phyloP scores from a whole-genome alignment of 2,329 filamentous ascomycete species.

The Claviceps maximensis region DNA sequence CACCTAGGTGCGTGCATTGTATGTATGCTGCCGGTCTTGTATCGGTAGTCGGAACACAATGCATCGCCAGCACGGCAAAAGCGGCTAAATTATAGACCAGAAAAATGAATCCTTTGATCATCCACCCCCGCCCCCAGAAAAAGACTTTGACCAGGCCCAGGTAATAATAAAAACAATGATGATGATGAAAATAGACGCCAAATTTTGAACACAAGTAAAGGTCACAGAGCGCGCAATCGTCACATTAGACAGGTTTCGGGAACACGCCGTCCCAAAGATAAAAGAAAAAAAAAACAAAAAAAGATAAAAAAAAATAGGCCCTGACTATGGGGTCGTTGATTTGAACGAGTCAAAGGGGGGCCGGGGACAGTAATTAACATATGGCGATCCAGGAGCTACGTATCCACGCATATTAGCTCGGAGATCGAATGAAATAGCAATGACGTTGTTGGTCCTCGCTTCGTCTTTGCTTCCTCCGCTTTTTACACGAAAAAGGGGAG shows the following conservation, averaged over 20 bases:
- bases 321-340: not conserved
- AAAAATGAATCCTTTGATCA: not conserved
- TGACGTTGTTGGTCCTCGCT: slow-evolving; percentile 5
- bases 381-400: not conserved
- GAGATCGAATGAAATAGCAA: slow-evolving; percentile 1
- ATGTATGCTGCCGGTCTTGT: not conserved
- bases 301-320: not conserved
- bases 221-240: not conserved
- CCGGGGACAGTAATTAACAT: not conserved
- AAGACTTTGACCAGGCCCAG: too few species aligned
- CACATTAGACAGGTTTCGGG: not conserved
- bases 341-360: not conserved
- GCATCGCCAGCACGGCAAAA: not conserved
- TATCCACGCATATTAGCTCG: not conserved
- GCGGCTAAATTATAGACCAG: not conserved
- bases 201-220: too few species aligned
- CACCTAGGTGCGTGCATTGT: too few species aligned
- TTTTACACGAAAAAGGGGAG: not conserved
- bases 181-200: too few species aligned
- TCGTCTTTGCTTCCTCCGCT: not conserved
- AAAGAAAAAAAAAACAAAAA: not conserved
- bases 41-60: not conserved
- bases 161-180: too few species aligned
- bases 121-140: too few species aligned
- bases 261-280: not conserved